phyloP scores from a whole-genome alignment of 192 early-diverging fungal genomes.

The Entomortierella beljakovae region DNA sequence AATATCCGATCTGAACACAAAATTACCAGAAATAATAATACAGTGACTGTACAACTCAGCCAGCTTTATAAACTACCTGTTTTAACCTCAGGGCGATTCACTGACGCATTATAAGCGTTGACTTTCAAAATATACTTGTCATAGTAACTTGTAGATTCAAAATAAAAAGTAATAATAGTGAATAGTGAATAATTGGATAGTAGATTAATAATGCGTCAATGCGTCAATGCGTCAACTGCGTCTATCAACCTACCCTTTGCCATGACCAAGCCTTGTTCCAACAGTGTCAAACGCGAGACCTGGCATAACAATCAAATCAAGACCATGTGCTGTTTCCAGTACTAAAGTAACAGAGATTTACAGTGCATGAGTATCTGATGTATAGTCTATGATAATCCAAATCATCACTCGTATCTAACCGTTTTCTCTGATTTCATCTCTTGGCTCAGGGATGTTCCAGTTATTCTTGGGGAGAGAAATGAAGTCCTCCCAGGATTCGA shows the following conservation, averaged over 20 bases:
- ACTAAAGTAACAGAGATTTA: slow-evolving; percentile 37
- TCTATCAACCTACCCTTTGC: slow-evolving; percentile 61
- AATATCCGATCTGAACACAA: not conserved
- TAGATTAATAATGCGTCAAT: not conserved
- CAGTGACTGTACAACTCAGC: not conserved
- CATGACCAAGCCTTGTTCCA: slow-evolving; percentile 71
- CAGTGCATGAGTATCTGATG: not conserved
- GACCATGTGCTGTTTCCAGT: slow-evolving; percentile 56
- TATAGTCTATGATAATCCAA: not conserved
- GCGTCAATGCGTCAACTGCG: not conserved
- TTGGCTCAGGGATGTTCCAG: slow-evolving; percentile 80
- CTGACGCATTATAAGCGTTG: slow-evolving; percentile 30
- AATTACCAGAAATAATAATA: not conserved
- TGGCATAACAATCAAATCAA: slow-evolving; percentile 74
- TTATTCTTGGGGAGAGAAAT: slow-evolving; percentile 66
- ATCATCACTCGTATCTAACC: slow-evolving; percentile 24
- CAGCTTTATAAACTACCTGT: slow-evolving; percentile 54
- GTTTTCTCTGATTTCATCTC: slow-evolving; percentile 61
- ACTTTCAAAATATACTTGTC: slow-evolving; percentile 63
- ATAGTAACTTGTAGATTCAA: slow-evolving; percentile 75
- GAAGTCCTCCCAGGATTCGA: slow-evolving; percentile 70
- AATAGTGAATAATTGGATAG: too few relatives aligned
- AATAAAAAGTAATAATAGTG: not conserved
- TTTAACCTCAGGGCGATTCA: slow-evolving; percentile 28
- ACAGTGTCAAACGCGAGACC: slow-evolving; percentile 69